phyloP scores from a whole-genome alignment of 768 basidiomycete species.

The Austroboletus eburneus region DNA sequence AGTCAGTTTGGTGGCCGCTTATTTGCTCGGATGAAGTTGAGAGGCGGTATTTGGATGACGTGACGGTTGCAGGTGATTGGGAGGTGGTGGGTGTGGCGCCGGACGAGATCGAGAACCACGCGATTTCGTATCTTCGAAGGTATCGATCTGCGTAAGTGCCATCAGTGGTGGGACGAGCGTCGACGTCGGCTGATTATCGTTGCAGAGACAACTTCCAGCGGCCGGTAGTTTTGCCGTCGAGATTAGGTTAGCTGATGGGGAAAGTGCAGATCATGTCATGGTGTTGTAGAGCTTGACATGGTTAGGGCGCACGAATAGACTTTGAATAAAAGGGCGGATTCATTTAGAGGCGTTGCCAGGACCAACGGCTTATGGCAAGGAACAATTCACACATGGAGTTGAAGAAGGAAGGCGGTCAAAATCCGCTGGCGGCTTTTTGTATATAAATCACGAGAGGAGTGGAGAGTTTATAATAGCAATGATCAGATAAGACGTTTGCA shows the following conservation, averaged over 20 bases:
- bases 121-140: constrained; percentile 84
- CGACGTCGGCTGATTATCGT: constrained; percentile 11
- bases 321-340: constrained; percentile 18
- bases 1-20: constrained; percentile 84
- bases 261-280: constrained; percentile 24
- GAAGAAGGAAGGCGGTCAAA: constrained; percentile 24
- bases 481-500: constrained; percentile 25
- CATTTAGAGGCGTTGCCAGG: constrained; percentile 31
- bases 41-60: constrained; percentile 83
- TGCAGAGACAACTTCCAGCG: constrained; percentile 63
- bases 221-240: constrained; percentile 60
- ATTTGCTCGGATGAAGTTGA: constrained; percentile 88
- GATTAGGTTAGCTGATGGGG: constrained; percentile 33
- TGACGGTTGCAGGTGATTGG: constrained; percentile 74
- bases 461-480: constrained; percentile 26
- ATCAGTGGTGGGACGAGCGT: constrained; percentile 7
- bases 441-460: constrained; percentile 19
- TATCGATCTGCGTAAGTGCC: constrained; percentile 89
- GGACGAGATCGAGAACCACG: constrained; percentile 81
- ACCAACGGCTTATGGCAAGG: constrained; percentile 9
- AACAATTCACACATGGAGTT: constrained; percentile 20
- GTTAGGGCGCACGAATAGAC: constrained; percentile 20
- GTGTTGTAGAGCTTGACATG: constrained; percentile 14
- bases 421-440: constrained; percentile 15
- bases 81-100: constrained; percentile 76